These are phyloP conservation scores for Pseudopithomyces chartarum DNA, from an alignment of 2,329 filamentous ascomycete genomes.

Conservation along the genomic window DNA sequence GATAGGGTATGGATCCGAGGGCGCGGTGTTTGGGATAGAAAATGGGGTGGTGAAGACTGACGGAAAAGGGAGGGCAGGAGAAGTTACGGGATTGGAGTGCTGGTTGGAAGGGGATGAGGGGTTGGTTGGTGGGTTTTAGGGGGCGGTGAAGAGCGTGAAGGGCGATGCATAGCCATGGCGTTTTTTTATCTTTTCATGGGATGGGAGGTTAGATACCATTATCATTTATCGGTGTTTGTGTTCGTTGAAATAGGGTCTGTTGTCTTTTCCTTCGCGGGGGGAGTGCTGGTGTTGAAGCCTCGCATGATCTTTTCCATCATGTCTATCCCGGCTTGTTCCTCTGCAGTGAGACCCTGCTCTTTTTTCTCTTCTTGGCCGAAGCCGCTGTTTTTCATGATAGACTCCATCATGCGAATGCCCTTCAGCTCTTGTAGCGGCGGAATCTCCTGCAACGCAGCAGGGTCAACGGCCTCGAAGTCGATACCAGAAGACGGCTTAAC, in stretches of 20 bases:
- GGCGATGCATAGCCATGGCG: not conserved
- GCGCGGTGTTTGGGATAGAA: conserved; percentile 11
- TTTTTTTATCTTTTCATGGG: too few relatives aligned
- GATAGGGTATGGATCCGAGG: conserved; percentile 11
- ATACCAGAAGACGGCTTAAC: conserved; percentile 45
- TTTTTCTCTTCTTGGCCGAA: conserved; percentile 14
- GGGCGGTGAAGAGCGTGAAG: not conserved
- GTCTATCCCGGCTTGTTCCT: conserved; percentile 39
- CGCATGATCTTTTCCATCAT: conserved; percentile 42
- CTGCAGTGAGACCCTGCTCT: conserved; percentile 17
- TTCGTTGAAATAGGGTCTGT: not conserved
- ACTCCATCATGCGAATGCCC: conserved; percentile 43
- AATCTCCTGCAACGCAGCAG: conserved; percentile 46
- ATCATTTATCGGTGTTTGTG: not conserved
- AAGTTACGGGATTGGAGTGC: conserved; percentile 21
- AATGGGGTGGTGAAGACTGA: conserved; percentile 13
- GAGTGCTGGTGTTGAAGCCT: conserved; percentile 18
- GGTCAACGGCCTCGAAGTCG: conserved; percentile 45
- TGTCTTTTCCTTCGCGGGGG: conserved; percentile 2
- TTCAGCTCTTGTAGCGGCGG: conserved; percentile 42
- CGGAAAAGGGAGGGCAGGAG: conserved; percentile 13
- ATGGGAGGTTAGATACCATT: not conserved
- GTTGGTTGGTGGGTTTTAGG: not conserved
- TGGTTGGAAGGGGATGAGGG: conserved; percentile 6
- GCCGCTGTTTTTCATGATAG: conserved; percentile 33